Base-by-base conservation (phyloP, 306 rosid genomes). In the Mimosa pudica region DNA sequence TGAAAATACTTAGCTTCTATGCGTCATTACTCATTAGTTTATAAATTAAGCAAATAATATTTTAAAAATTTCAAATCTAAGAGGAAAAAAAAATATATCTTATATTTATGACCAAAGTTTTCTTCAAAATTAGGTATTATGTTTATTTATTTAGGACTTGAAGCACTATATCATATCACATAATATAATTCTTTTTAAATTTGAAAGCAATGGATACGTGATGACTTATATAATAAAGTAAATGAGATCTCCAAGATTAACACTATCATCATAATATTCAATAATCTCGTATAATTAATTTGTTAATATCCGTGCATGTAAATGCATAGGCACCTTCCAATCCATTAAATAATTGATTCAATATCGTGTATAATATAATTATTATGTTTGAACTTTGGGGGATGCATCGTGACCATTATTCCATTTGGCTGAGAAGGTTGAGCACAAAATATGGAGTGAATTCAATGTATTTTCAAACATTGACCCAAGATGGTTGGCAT, bases 401-500 rank as follows among this genome's bases (percentile, higher is more conserved):
- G 14, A 0, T 3, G 13, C 33, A 20, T 58, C 24, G 20, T 46
- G 10, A 12, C 57, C 57, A 51, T 51, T 13, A 51, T 14, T 11
- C 65, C 65, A 60, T 17, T 55, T 38, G 42, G 42, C 3, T 38
- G 42, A 3, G 42, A 38, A 8, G 65, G 36, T 24, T 24, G 36
- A 60, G 65, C 65, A 60, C 65, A 60, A 60, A 24, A 60, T 60
- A 60, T 20, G 65, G 65, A 60, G 65, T 9, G 12, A 60, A 9
- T 55, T n/a, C 8, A 51, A 52, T 52, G 58, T 16, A 13, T 52
- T 52, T 52, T 52, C 58, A 52, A 52, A 52, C 8, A 16, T 16
- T 52, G 58, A 6, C 20, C 7, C 18, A 14, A 24, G 30, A 38
- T 38, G 42, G 42, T 38, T 38, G 42, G 5, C 42, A 38, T 3